These are phyloP conservation scores for Pyrus communis DNA, from an alignment of 306 rosid genomes.

Conservation along the genomic window DNA sequence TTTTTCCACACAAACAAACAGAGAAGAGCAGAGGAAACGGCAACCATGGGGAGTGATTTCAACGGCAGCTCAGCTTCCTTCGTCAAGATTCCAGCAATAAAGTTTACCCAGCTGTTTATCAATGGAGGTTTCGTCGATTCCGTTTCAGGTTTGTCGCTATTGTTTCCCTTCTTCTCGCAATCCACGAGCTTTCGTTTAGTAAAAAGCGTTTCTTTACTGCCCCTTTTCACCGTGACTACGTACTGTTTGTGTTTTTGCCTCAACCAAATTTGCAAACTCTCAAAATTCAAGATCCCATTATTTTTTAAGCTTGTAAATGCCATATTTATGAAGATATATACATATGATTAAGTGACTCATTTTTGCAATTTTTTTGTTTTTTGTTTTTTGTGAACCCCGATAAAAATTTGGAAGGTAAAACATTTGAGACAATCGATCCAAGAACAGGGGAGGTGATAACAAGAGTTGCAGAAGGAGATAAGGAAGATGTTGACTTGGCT, in stretches of 20 bases:
- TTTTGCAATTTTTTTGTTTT: neutral
- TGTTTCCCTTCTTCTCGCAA: neutral
- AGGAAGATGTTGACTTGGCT: conserved; percentile 66
- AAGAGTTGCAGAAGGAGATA: conserved; percentile 46
- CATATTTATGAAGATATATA: neutral
- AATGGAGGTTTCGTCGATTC: conserved; percentile 79
- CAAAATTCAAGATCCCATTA: neutral
- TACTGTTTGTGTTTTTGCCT: neutral
- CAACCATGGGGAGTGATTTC: conserved; percentile 30
- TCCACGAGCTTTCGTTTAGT: neutral
- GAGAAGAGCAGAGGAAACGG: neutral
- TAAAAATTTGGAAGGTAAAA: conserved; percentile 37
- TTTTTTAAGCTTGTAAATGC: neutral
- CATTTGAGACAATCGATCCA: conserved; percentile 83
- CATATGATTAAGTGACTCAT: neutral
- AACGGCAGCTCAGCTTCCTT: conserved; percentile 15
- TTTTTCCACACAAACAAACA: neutral
- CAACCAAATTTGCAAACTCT: neutral
- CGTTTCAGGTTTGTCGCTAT: conserved; percentile 47
- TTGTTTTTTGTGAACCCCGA: neutral
- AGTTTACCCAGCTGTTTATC: conserved; percentile 88
- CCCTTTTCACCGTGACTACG: neutral
- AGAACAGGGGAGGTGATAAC: conserved; percentile 52
- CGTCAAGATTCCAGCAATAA: conserved; percentile 43
- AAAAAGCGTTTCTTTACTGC: neutral